A percentile compares a stretch with the other conserved stretches of the same genome.
These are phyloP conservation scores for Corylus heterophylla DNA, from an alignment of 306 rosid species.

Conservation along the genomic window DNA sequence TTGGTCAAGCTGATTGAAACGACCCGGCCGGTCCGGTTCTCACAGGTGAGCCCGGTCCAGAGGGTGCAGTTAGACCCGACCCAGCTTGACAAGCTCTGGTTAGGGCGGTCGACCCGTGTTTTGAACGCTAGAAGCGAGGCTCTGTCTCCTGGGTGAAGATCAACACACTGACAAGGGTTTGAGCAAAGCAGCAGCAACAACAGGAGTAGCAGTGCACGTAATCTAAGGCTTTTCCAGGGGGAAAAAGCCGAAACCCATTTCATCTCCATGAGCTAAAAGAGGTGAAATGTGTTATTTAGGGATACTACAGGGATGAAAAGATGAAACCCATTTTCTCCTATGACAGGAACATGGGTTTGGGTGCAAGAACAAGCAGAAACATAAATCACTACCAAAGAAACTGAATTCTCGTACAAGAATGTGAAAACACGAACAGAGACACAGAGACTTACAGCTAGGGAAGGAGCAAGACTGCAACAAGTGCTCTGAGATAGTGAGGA, in stretches of 20 bases:
- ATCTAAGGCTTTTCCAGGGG: slow-evolving; percentile 25
- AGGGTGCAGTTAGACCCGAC: slow-evolving; percentile 67
- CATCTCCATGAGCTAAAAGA: slow-evolving; percentile 37
- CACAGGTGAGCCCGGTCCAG: slow-evolving; percentile 83
- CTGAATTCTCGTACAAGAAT: not conserved
- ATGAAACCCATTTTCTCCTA: slow-evolving; percentile 27
- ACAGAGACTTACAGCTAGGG: slow-evolving; percentile 26
- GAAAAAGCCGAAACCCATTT: slow-evolving; percentile 31
- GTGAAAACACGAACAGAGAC: not conserved
- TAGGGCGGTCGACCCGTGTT: slow-evolving; percentile 61
- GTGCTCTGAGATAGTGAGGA: not conserved
- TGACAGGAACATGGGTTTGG: not conserved
- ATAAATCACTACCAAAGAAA: not conserved
- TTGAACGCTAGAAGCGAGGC: slow-evolving; percentile 53
- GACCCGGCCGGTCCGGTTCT: slow-evolving; percentile 68
- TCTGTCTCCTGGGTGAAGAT: slow-evolving; percentile 66
- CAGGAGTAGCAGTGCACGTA: slow-evolving; percentile 35
- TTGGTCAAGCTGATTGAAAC: slow-evolving; percentile 57
- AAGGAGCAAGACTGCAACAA: slow-evolving; percentile 3
- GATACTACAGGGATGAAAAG: slow-evolving; percentile 2
- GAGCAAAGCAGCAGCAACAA: slow-evolving; percentile 40
- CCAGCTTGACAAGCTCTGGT: slow-evolving; percentile 72
- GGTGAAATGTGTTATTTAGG: slow-evolving; percentile 24
- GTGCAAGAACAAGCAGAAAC: not conserved
- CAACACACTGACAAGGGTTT: slow-evolving; percentile 46